These are phyloP conservation scores for Starmerella apis DNA, from an alignment of 805 yeast species.

Conservation along the genomic window DNA sequence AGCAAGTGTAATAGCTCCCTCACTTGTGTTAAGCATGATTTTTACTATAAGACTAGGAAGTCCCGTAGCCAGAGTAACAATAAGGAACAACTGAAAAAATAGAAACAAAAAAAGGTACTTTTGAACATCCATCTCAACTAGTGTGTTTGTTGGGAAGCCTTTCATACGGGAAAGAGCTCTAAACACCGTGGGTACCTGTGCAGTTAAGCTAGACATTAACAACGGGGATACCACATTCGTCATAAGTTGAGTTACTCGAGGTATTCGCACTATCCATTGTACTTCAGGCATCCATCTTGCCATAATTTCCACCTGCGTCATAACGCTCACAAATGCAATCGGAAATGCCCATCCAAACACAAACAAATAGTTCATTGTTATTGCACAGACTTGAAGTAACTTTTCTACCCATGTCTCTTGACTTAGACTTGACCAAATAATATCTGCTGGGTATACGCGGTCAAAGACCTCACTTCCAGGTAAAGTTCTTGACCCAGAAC, in stretches of 20 bases:
- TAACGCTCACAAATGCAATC: slow-evolving; percentile 64
- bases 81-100: slow-evolving; percentile 73
- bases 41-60: slow-evolving; percentile 40
- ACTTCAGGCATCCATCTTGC: slow-evolving; percentile 52
- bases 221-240: slow-evolving; percentile 61
- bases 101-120: slow-evolving; percentile 67
- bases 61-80: slow-evolving; percentile 77
- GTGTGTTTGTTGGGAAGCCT: slow-evolving; percentile 51
- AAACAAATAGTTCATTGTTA: slow-evolving; percentile 39
- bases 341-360: slow-evolving; percentile 71
- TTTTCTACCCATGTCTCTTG: slow-evolving; percentile 33
- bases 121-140: slow-evolving; percentile 61
- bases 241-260: slow-evolving; percentile 45
- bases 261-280: slow-evolving; percentile 45
- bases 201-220: slow-evolving; percentile 52
- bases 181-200: slow-evolving; percentile 50
- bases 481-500: slow-evolving; percentile 3
- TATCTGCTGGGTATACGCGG: slow-evolving; percentile 54
- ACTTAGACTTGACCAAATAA: slow-evolving; percentile 59
- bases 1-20: slow-evolving; percentile 49
- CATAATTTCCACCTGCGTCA: slow-evolving; percentile 63
- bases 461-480: slow-evolving; percentile 17
- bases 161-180: slow-evolving; percentile 44
- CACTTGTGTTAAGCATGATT: slow-evolving; percentile 24
- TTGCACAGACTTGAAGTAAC: slow-evolving; percentile 37